These are phyloP conservation scores for Guyanaporus albipodus DNA, from an alignment of 768 basidiomycete species.

Conservation along the genomic window DNA sequence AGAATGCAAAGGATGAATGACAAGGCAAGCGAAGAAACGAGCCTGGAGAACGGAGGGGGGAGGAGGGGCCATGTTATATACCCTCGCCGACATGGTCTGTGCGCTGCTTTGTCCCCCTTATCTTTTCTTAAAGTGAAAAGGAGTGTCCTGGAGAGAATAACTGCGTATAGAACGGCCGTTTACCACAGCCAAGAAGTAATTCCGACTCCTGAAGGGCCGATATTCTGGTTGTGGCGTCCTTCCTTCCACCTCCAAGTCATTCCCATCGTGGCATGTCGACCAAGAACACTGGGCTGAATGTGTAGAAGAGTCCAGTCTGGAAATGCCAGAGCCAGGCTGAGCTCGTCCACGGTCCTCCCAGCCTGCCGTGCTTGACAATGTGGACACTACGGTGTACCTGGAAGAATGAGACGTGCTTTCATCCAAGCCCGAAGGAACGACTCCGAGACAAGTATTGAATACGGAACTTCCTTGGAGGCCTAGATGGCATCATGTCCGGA, in stretches of 20 bases:
- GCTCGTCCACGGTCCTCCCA: too few species aligned
- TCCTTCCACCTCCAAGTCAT: conserved; percentile 1
- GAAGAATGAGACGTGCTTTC: background rate
- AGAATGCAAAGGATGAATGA: background rate
- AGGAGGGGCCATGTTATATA: conserved; percentile 6
- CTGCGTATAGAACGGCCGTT: conserved; percentile 1
- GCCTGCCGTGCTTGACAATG: background rate
- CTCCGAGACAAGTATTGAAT: background rate
- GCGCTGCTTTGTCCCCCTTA: background rate
- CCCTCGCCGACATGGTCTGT: conserved; percentile 7
- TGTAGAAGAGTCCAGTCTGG: background rate
- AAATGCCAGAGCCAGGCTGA: background rate
- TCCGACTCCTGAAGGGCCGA: background rate
- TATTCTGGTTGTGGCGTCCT: conserved; percentile 6
- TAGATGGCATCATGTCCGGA: background rate
- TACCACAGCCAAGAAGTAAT: conserved; percentile 4
- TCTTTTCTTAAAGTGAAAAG: background rate
- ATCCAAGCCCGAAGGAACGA: background rate
- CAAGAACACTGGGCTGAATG: background rate
- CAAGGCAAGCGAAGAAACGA: background rate
- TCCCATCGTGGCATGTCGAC: background rate
- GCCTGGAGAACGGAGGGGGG: background rate
- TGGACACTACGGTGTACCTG: conserved; percentile 2
- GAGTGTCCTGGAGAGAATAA: background rate
- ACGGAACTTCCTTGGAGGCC: background rate